Evolutionary conservation across 805 yeast genomes (phyloP).

Genomic region (Cyberlindnera euphorbiae): DNA sequence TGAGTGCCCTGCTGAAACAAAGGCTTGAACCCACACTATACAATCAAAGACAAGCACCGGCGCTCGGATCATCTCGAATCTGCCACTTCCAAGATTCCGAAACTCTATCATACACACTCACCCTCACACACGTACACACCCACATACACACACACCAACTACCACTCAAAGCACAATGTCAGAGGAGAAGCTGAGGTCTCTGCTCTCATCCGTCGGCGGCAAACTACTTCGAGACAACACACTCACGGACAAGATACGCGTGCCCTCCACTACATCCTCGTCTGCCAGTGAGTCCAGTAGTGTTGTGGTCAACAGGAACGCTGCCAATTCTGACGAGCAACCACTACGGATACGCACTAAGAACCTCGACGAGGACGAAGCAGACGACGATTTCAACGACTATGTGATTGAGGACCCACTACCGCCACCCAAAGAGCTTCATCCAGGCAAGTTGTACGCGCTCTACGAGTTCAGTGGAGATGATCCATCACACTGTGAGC

Average conservation of each 20-base stretch:
- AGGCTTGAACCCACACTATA: too few species aligned
- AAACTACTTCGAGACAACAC: constrained; percentile 20
- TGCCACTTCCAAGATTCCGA: too few species aligned
- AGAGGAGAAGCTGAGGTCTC: constrained; percentile 14
- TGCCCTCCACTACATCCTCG: constrained; percentile 18
- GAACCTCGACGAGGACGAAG: constrained; percentile 28
- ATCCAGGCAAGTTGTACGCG: constrained; percentile 81
- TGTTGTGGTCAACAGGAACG: constrained; percentile 13
- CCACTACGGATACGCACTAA: constrained; percentile 18
- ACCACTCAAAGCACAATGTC: constrained; percentile 20
- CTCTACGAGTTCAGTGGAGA: constrained; percentile 86
- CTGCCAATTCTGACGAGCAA: constrained; percentile 7
- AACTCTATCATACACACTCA: not conserved
- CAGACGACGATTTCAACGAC: constrained; percentile 40
- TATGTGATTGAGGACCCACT: constrained; percentile 33
- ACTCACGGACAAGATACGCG: constrained; percentile 20
- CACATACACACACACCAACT: constrained; percentile 1
- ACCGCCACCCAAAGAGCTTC: constrained; percentile 72
- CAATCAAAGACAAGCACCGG: too few species aligned
- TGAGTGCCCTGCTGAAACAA: too few species aligned
- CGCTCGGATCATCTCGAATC: too few species aligned
- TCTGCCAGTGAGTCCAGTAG: constrained; percentile 20
- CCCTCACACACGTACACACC: not conserved
- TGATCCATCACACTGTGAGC: constrained; percentile 85
- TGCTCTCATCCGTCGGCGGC: constrained; percentile 15